Evolutionary conservation across 768 basidiomycete genomes (phyloP).

Genomic region (Tricholoma matsutake): DNA sequence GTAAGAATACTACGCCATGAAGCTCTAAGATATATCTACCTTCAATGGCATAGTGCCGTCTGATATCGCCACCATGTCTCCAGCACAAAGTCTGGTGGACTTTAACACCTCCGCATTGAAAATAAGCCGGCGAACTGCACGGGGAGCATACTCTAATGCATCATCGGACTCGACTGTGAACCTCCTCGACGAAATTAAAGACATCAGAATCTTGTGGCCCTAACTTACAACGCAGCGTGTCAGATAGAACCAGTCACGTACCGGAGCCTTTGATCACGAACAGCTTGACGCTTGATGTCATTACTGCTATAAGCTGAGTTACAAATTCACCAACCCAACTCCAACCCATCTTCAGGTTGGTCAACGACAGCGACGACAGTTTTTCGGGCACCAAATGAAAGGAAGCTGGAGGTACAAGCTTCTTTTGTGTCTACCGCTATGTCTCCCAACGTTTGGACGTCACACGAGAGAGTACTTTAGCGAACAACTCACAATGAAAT

Average conservation of each 20-base stretch:
- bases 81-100: slow-evolving; percentile 57
- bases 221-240: neutral
- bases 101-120: slow-evolving; percentile 63
- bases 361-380: neutral
- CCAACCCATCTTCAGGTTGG: neutral
- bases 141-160: slow-evolving; percentile 36
- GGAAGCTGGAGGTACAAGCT: slow-evolving; percentile 15
- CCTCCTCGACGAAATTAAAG: slow-evolving; percentile 29
- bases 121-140: slow-evolving; percentile 60
- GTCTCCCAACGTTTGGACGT: neutral
- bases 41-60: slow-evolving; percentile 25
- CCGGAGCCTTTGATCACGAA: neutral
- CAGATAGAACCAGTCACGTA: neutral
- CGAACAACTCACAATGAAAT: slow-evolving; percentile 40
- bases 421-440: slow-evolving; percentile 12
- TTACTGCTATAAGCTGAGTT: neutral
- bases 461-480: slow-evolving; percentile 42
- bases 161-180: slow-evolving; percentile 41
- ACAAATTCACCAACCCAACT: neutral
- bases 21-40: slow-evolving; percentile 16
- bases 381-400: slow-evolving; percentile 8
- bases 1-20: slow-evolving; percentile 11
- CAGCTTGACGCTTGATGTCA: neutral
- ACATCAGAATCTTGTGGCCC: slow-evolving; percentile 8
- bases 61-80: slow-evolving; percentile 63